Base-by-base conservation (phyloP, 495 filamentous ascomycete species). In the Letharia lupina region DNA sequence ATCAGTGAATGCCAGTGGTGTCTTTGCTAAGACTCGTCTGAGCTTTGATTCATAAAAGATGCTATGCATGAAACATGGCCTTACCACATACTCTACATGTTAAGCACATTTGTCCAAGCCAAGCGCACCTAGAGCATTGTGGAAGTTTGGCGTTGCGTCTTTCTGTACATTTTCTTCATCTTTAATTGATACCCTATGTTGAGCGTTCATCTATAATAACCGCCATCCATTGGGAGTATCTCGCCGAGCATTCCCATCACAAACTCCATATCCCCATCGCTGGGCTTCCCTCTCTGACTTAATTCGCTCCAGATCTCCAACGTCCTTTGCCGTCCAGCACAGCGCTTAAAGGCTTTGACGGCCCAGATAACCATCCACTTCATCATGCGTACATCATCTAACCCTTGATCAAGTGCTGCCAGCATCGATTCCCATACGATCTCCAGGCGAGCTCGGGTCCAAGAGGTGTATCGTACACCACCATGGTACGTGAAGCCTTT, bases 401-500 rank as follows among this genome's bases (percentile, higher is more conserved):
- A 10, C 59, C 59, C 62, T 28, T 61, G 48, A n/a, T 73, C 71
- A 23, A 71, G 37, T 5, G 41, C 65, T 1, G 16, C 37, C 12
- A 69, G 45, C 4, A 73, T 78, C 7, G 72, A 67, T 11, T 50
- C 67, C 78, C 77, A 82, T 11, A 77, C 67, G 7, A 62, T 66
- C 54, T 83, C 74, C 6, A 92, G 76, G 44, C 81, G 75, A 54
- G 73, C 66, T 31, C 72, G 73, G 41, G 82, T 87, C 89, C 89
- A 93, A 5, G 81, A 71, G 1, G 83, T 83, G 68, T 84, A 80
- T 12, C 69, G 62, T 37, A 78, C 71, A 15, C 84, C 84, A 33
- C 90, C 90, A 70, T 91, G 84, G 12, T 70, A 71, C 28, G 78
- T 76, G 72, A 93, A 93, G 18, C 86, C 87, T 66, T 85, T 83